A percentile compares a stretch with the other conserved stretches of the same genome.
Evolutionary conservation across 2,329 filamentous ascomycete genomes (phyloP).

Genomic region (Aspergillus novoparasiticus): DNA sequence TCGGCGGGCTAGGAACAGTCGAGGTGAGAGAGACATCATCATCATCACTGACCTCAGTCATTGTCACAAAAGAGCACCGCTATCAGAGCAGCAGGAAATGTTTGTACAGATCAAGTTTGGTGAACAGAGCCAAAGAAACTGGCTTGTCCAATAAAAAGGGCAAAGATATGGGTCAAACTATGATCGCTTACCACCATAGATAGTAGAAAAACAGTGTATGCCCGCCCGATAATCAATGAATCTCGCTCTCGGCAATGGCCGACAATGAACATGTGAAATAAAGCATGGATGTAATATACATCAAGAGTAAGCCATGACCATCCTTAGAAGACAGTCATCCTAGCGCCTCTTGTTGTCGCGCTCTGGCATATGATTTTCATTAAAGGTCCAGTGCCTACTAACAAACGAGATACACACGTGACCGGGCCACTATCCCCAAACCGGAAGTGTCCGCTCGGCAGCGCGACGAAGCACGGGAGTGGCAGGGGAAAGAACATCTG

Average conservation of each 20-base stretch:
- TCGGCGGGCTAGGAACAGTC: constrained; percentile 46
- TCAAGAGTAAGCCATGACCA: not conserved
- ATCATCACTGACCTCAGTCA: constrained; percentile 43
- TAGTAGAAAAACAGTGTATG: not conserved
- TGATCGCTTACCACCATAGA: not conserved
- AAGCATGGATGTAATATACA: not conserved
- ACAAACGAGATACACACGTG: constrained; percentile 19
- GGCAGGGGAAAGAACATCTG: constrained; percentile 19
- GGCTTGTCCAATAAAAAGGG: not conserved
- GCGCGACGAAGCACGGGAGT: constrained; percentile 21
- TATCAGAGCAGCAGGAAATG: not conserved
- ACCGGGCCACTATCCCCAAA: constrained; percentile 20
- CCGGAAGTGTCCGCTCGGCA: constrained; percentile 21
- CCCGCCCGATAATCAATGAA: not conserved
- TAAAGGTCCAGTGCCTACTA: not conserved
- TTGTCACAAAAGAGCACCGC: constrained; percentile 3
- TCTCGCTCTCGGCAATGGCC: not conserved
- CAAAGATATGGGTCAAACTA: not conserved
- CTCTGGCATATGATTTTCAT: not conserved
- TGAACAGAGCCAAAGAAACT: not conserved
- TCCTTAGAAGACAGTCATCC: too few relatives aligned
- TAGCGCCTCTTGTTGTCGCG: not conserved
- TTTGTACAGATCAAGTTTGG: not conserved
- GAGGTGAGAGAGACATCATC: constrained; percentile 59
- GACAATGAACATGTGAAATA: not conserved